Conservation (phyloP, 1,284 basidiomycete genomes). For the Puccinia hordei region DNA sequence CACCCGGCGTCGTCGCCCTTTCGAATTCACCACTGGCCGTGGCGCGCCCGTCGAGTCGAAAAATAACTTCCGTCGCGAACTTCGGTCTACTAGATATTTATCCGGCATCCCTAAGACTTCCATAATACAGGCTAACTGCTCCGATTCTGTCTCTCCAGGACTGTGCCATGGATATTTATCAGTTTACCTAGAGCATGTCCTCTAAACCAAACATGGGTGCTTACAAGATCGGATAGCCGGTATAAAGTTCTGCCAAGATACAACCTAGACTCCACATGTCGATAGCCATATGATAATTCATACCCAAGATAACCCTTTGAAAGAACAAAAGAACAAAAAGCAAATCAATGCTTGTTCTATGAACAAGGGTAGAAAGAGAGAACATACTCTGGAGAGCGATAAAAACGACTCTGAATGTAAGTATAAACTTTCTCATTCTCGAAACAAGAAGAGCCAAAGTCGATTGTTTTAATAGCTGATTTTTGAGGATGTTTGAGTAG, state of each 20-base stretch:
- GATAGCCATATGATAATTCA: conserved; percentile 81
- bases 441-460: conserved; percentile 97
- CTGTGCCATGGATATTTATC: background rate
- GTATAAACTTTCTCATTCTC: conserved; percentile 99
- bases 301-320: conserved; percentile 74
- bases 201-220: background rate
- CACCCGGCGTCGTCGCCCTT: conserved; percentile 86
- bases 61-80: conserved; percentile 90
- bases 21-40: conserved; percentile 91
- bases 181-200: background rate
- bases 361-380: background rate
- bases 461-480: conserved; percentile 96
- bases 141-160: conserved; percentile 70
- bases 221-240: conserved; percentile 92
- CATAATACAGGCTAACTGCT: conserved; percentile 99
- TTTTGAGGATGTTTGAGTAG: conserved; percentile 89
- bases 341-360: too few relatives aligned
- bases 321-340: conserved; percentile 2
- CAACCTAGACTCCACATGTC: conserved; percentile 96
- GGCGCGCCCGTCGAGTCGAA: conserved; percentile 93
- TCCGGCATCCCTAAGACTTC: conserved; percentile 95
- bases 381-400: conserved; percentile 78
- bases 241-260: conserved; percentile 94
- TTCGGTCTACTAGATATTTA: conserved; percentile 88
- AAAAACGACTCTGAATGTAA: conserved; percentile 95